Conservation (phyloP, 2,329 filamentous ascomycete genomes). For the Neodidymelliopsis sp. region DNA sequence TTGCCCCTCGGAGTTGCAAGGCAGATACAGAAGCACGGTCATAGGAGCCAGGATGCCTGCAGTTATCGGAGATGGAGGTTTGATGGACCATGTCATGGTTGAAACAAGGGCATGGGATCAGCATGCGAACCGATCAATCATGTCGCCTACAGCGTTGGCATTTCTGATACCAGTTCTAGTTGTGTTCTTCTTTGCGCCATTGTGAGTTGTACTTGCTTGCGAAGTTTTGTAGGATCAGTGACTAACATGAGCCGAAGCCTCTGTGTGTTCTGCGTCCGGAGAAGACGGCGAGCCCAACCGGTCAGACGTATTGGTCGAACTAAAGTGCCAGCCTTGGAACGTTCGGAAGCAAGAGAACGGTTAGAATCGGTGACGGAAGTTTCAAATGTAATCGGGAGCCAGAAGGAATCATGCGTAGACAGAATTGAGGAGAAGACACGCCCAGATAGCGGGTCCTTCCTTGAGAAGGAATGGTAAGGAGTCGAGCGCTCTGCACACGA, state of each 20-base stretch:
- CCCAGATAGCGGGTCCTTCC: conserved; percentile 25
- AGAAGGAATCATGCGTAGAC: conserved; percentile 9
- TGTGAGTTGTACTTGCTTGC: conserved; percentile 30
- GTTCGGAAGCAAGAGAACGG: conserved; percentile 32
- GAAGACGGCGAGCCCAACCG: conserved; percentile 16
- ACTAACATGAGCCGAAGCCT: conserved; percentile 20
- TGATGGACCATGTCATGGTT: background rate
- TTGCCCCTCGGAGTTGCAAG: conserved; percentile 3
- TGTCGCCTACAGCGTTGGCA: conserved; percentile 39
- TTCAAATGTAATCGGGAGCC: conserved; percentile 6
- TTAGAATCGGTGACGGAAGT: conserved; percentile 34
- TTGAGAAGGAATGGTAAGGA: conserved; percentile 40
- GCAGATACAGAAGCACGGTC: conserved; percentile 2
- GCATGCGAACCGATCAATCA: conserved; percentile 20
- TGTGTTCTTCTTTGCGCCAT: conserved; percentile 37
- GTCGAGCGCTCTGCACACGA: too few species aligned
- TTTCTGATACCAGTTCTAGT: conserved; percentile 41
- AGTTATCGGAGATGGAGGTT: conserved; percentile 1
- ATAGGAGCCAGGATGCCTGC: conserved; percentile 17
- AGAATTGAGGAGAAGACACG: conserved; percentile 1
- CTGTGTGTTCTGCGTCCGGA: conserved; percentile 33
- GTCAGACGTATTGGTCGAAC: conserved; percentile 3
- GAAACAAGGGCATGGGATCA: conserved; percentile 13
- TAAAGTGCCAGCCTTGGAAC: conserved; percentile 28
- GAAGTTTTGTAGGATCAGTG: background rate